Conservation (phyloP, 2,329 filamentous ascomycete genomes). For the Calonectria honghensis region DNA sequence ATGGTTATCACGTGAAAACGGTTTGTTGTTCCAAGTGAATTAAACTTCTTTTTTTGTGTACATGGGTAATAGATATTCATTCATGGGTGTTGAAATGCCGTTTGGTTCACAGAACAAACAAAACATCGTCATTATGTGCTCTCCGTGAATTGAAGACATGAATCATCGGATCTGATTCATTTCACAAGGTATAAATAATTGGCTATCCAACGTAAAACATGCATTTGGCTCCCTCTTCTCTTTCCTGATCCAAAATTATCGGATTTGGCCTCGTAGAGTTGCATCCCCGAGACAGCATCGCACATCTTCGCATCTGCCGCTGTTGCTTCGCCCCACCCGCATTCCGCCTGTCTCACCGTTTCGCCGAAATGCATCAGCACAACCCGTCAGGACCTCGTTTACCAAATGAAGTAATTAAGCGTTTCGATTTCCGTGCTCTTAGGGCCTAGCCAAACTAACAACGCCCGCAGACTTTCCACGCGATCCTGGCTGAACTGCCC, state of each 20-base stretch:
- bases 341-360: background rate
- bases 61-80: background rate
- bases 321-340: background rate
- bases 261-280: background rate
- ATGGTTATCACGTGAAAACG: too few species aligned
- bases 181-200: background rate
- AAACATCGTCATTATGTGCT: background rate
- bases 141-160: background rate
- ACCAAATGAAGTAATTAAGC: conserved; percentile 9
- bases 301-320: background rate
- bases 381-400: background rate
- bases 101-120: background rate
- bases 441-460: background rate
- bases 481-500: background rate
- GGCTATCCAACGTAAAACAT: background rate
- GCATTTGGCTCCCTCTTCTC: background rate
- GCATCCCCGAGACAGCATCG: background rate
- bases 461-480: background rate
- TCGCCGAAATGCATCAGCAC: background rate
- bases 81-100: background rate
- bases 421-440: too few species aligned
- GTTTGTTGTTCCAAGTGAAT: too few species aligned
- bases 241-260: background rate
- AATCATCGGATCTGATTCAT: background rate
- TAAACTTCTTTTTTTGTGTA: background rate